Conservation (phyloP, 2,329 filamentous ascomycete species). For the Ilyonectria destructans region DNA sequence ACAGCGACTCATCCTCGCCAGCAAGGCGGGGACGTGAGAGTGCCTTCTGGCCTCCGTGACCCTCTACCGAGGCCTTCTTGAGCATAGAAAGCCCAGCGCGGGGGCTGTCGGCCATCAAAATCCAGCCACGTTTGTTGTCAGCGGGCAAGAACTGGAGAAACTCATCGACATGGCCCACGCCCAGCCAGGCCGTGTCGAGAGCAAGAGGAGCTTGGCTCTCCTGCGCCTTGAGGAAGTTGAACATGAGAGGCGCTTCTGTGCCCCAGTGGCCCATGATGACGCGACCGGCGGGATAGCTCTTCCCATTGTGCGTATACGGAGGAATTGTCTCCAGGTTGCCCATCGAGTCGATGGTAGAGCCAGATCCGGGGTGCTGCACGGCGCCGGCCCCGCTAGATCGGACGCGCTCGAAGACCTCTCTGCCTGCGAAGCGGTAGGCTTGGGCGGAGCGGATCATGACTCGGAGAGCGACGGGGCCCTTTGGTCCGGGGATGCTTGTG, state of each 20-base stretch:
- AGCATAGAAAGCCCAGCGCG: slow-evolving; percentile 40
- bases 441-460: slow-evolving; percentile 54
- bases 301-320: slow-evolving; percentile 46
- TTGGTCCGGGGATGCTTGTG: slow-evolving; percentile 56
- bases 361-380: slow-evolving; percentile 46
- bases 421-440: slow-evolving; percentile 47
- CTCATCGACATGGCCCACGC: slow-evolving; percentile 51
- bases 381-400: slow-evolving; percentile 50
- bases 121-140: slow-evolving; percentile 46
- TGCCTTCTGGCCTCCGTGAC: slow-evolving; percentile 37
- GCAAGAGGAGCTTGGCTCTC: slow-evolving; percentile 54
- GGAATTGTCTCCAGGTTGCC: slow-evolving; percentile 59
- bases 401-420: slow-evolving; percentile 53
- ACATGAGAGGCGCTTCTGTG: slow-evolving; percentile 40
- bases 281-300: slow-evolving; percentile 41
- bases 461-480: slow-evolving; percentile 51
- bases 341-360: slow-evolving; percentile 40
- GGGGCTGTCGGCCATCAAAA: slow-evolving; percentile 46
- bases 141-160: slow-evolving; percentile 51
- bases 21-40: slow-evolving; percentile 28
- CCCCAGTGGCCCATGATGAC: slow-evolving; percentile 41
- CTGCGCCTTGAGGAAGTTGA: slow-evolving; percentile 53
- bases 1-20: not conserved
- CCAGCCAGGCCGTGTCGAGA: slow-evolving; percentile 51
- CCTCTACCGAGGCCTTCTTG: slow-evolving; percentile 30